Conservation (phyloP, 1,284 basidiomycete species). For the Trichosporon asahii region DNA sequence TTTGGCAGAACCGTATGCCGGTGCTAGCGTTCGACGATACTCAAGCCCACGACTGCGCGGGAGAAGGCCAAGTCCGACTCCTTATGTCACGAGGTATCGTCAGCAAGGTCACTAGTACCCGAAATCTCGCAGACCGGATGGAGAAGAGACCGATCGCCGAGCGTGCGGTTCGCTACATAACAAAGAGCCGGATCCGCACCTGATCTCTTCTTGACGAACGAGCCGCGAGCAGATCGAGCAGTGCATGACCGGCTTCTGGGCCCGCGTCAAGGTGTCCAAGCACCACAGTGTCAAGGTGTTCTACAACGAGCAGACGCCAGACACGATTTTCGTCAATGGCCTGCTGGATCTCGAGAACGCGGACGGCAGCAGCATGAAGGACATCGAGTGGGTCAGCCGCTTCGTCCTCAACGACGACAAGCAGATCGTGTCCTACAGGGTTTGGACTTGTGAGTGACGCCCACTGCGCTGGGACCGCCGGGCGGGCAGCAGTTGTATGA, state of each 20-base stretch:
- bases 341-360: not conserved
- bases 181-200: not conserved
- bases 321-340: not conserved
- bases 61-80: not conserved
- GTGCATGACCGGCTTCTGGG: not conserved
- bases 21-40: not conserved
- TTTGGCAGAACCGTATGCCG: not conserved
- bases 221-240: conserved; percentile 3
- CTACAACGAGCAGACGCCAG: not conserved
- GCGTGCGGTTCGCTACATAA: not conserved
- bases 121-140: not conserved
- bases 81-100: not conserved
- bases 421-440: not conserved
- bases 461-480: not conserved
- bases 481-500: not conserved
- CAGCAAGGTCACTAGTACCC: not conserved
- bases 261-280: not conserved
- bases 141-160: not conserved
- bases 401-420: not conserved
- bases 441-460: conserved; percentile 3
- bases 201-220: not conserved
- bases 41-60: not conserved
- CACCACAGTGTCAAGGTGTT: not conserved
- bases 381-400: conserved; percentile 4
- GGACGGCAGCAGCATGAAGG: not conserved